phyloP scores from a whole-genome alignment of 2,329 filamentous ascomycete genomes.

The Mycosphaerella sp. region DNA sequence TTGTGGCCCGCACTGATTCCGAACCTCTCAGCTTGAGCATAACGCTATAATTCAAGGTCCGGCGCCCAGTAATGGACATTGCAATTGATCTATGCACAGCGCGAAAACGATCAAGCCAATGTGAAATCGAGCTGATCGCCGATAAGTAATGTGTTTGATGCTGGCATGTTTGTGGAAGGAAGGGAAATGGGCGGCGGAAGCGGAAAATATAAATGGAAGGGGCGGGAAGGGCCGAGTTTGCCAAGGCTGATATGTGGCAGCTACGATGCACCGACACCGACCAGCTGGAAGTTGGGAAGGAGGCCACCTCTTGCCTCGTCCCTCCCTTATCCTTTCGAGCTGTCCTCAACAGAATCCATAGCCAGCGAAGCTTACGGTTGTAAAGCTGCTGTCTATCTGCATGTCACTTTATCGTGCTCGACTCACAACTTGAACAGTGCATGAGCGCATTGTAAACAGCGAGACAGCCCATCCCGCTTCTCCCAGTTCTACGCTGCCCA shows the following conservation, averaged over 20 bases:
- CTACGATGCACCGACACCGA: constrained; percentile 1
- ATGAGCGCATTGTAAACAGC: constrained; percentile 14
- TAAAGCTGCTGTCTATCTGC: neutral
- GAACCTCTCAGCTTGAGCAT: constrained; percentile 59
- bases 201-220: constrained; percentile 8
- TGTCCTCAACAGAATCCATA: neutral
- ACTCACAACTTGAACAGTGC: neutral
- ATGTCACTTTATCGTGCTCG: neutral
- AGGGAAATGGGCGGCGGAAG: constrained; percentile 28
- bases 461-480: constrained; percentile 9
- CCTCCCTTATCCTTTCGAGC: neutral
- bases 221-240: constrained; percentile 1
- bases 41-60: constrained; percentile 59
- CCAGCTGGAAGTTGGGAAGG: constrained; percentile 7
- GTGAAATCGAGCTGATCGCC: constrained; percentile 50
- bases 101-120: constrained; percentile 56
- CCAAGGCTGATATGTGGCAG: constrained; percentile 11
- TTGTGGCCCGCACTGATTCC: constrained; percentile 70
- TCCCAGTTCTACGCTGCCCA: constrained; percentile 6
- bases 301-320: constrained; percentile 5
- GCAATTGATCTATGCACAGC: constrained; percentile 57
- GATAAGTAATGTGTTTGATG: constrained; percentile 58
- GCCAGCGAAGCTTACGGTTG: neutral
- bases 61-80: constrained; percentile 66
- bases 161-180: constrained; percentile 47